Evolutionary conservation across 192 early-diverging fungal species (phyloP), one percentile per base, ranked within the genome.

Genomic region (Linnemannia schmuckeri): DNA sequence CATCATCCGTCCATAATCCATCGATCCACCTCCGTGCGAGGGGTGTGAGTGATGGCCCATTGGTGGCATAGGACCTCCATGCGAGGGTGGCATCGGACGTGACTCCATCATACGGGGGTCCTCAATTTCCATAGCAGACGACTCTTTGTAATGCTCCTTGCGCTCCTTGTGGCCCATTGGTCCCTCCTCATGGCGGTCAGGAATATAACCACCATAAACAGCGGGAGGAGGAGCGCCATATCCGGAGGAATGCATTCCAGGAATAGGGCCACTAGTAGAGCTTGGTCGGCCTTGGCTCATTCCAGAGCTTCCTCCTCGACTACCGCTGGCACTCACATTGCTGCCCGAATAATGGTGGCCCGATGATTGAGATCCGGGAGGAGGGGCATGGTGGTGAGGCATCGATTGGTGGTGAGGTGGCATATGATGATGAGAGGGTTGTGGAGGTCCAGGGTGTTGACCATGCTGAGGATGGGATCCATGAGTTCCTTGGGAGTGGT

Each of bases 1-100:
- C 76, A 87, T 87, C 76, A 87, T 77, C 24, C 85, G 80, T 7
- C 85, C 85, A 78, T 87, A 87, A 37, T 87, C 85, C 66, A 87
- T 87, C 0, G 85, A 87, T 52, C 84, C 78, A 7, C 79, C 78
- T 54, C 83, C 83, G 42, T 86, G 83, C 24, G 83, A 85, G 5
- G 83, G 83, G 52, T 87, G 84, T 18, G 75, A 68, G 27, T 87
- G 84, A 33, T 81, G 78, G 22, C 84, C 84, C 84, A 87, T 87
- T 0, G 84, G 83, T 5, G 78, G 79, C 72, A 87, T 81, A 4
- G 84, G 84, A 75, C 83, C 83, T 41, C 84, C 84, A 38, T 87
- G 84, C 10, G 83, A 40, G 6, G 84, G 79, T n/a, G 73, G 79
- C 18, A 80, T 79, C 17, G 78, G 61, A 17, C 84, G 74, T 18